Base-by-base conservation (phyloP, 371 early-diverging fungal genomes). In the Mortierella sp. region DNA sequence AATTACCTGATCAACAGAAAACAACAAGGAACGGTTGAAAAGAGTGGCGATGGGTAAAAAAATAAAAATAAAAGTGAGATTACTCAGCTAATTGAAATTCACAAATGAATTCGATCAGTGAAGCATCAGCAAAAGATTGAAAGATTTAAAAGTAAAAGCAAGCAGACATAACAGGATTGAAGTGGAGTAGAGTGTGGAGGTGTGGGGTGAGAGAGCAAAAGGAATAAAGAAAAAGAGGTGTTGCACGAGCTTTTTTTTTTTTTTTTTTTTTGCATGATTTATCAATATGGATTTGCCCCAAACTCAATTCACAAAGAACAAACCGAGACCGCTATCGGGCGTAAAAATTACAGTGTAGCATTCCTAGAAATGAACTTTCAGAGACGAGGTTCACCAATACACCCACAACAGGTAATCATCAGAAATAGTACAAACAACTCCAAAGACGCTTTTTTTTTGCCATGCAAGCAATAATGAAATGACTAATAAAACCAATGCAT, bases 401-500 rank as follows among this genome's bases (percentile, higher is more conserved):
- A n/a, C n/a, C n/a, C n/a, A n/a, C n/a, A n/a, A n/a, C n/a, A n/a
- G n/a, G n/a, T n/a, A n/a, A n/a, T n/a, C n/a, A n/a, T n/a, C 47
- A 47, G 47, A 47, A 47, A 47, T 47, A 47, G 47, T n/a, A 47
- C n/a, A 47, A 47, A 47, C n/a, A 47, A 47, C n/a, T n/a, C 47
- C n/a, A 47, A 47, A 15, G 43, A 43, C n/a, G 47, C 47, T 47
- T n/a, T 8, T 47, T n/a, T n/a, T n/a, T n/a, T n/a, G n/a, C n/a
- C n/a, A n/a, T n/a, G n/a, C n/a, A n/a, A n/a, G n/a, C n/a, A n/a
- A n/a, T n/a, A n/a, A n/a, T n/a, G n/a, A n/a, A n/a, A n/a, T n/a
- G n/a, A n/a, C n/a, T n/a, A n/a, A n/a, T n/a, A n/a, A n/a, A n/a
- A n/a, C n/a, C n/a, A n/a, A n/a, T n/a, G n/a, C n/a, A n/a, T n/a